Conservation (phyloP, 805 yeast species). For the Suhomyces prunicola region DNA sequence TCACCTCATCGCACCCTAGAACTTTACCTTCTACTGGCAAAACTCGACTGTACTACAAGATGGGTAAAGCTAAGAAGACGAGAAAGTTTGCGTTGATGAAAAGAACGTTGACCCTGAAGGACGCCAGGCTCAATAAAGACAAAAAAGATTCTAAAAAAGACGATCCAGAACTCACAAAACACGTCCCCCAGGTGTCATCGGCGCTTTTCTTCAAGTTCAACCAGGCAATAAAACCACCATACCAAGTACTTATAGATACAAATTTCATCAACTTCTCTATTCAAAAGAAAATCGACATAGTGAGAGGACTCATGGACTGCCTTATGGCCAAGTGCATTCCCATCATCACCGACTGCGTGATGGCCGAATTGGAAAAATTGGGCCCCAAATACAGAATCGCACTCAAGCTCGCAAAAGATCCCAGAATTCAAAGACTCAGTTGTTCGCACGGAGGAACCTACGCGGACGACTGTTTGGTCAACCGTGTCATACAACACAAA, state of each 20-base stretch:
- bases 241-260: constrained; percentile 93
- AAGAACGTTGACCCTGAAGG: constrained; percentile 73
- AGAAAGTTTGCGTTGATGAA: constrained; percentile 94
- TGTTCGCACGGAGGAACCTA: constrained; percentile 95
- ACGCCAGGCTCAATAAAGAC: constrained; percentile 48
- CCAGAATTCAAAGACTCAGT: constrained; percentile 79
- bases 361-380: constrained; percentile 95
- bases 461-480: constrained; percentile 96
- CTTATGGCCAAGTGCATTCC: constrained; percentile 94
- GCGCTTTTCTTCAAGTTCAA: constrained; percentile 94
- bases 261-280: constrained; percentile 95
- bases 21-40: neutral
- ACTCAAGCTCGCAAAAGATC: constrained; percentile 86
- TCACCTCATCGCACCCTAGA: constrained; percentile 7
- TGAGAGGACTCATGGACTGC: constrained; percentile 97
- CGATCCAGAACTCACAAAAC: constrained; percentile 63
- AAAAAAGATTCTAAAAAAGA: constrained; percentile 27
- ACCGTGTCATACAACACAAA: constrained; percentile 91
- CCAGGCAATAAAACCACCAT: constrained; percentile 95
- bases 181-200: constrained; percentile 87
- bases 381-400: constrained; percentile 96
- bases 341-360: constrained; percentile 92
- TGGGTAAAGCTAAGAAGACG: constrained; percentile 98
- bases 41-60: constrained; percentile 25
- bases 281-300: constrained; percentile 90